phyloP scores from a whole-genome alignment of 192 early-diverging fungal genomes.

The Borealophlyctis nickersoniae region DNA sequence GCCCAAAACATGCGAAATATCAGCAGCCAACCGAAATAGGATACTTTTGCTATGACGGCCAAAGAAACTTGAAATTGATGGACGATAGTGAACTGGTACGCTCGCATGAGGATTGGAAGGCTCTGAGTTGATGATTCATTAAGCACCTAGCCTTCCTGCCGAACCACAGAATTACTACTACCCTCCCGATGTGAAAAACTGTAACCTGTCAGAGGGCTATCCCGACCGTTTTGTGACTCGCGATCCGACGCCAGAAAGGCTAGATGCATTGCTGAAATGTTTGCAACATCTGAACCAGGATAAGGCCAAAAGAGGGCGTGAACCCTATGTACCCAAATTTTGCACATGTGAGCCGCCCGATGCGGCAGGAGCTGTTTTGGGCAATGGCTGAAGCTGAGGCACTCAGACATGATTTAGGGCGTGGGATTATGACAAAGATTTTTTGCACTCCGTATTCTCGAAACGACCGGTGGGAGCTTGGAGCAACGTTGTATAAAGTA shows the following conservation, averaged over 20 bases:
- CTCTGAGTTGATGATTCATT: slow-evolving; percentile 7
- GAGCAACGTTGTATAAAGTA: slow-evolving; percentile 68
- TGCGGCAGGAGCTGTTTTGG: too few relatives aligned
- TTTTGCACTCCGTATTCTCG: slow-evolving; percentile 77
- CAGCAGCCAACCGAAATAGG: slow-evolving; percentile 39
- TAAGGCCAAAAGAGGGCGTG: background rate
- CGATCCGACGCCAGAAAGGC: slow-evolving; percentile 63
- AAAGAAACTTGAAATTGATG: slow-evolving; percentile 17
- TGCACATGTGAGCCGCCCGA: slow-evolving; percentile 39
- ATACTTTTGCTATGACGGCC: slow-evolving; percentile 36
- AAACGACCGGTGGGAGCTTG: slow-evolving; percentile 79
- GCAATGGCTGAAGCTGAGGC: background rate
- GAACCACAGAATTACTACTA: slow-evolving; percentile 23
- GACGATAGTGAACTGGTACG: slow-evolving; percentile 25
- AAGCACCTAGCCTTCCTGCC: background rate
- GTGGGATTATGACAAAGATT: slow-evolving; percentile 89
- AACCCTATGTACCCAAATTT: slow-evolving; percentile 9
- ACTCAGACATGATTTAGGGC: slow-evolving; percentile 49
- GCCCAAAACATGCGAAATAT: slow-evolving; percentile 16
- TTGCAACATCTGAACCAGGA: slow-evolving; percentile 19
- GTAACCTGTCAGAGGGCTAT: slow-evolving; percentile 59
- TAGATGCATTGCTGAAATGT: slow-evolving; percentile 74
- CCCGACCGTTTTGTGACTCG: slow-evolving; percentile 65
- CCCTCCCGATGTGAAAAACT: slow-evolving; percentile 10
- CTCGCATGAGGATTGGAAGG: slow-evolving; percentile 1